Evolutionary conservation across 2,329 filamentous ascomycete species (phyloP), one percentile per base, ranked within the genome.

Genomic region (Arthrobotrys iridis): DNA sequence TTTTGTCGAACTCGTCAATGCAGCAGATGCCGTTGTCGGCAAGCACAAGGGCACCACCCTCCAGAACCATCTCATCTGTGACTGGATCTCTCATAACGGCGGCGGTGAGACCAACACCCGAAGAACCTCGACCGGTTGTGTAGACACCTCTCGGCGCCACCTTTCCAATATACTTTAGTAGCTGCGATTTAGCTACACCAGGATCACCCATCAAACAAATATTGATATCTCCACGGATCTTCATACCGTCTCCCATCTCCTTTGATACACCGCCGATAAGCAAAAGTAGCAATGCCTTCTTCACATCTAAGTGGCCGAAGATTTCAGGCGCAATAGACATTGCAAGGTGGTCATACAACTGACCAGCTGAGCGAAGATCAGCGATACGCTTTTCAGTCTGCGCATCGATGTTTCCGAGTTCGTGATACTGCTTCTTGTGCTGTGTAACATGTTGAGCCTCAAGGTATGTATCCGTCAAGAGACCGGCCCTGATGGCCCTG

Each of bases 161-260:
- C 84, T 99, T 98, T 78, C 93, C 93, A 81, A 99, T 98, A 82
- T 99, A 99, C 84, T 97, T 98, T 78, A 99, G 87, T 78, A 99
- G 85, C 85, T 99, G 95, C 37, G 95, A 99, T 85, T 99, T 99
- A 84, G 95, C 95, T 81, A 99, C 95, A 92, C 95, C 95, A 81
- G 95, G 95, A 81, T 99, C 95, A 86, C 95, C 95, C 95, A 99
- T 99, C 80, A 99, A 85, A 82, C 95, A 98, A 77, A 99, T 90
- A 84, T 99, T 99, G 85, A 99, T 96, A 81, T 99, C 95, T 80
- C 95, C 95, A 86, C 95, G 93, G 81, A 99, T 99, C 80, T 93
- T 91, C 95, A 99, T 98, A 75, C 95, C 95, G 80, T 99, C 95
- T 60, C 93, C 93, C 87, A 98, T 96, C 80, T 95, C 90, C 83